These are phyloP conservation scores for grape (Vitis vinifera) DNA, from an alignment of 164 flowering plant genomes.

Conservation along the genomic window ASM3070453v1 NC_081812.1:12820501-12821000, in stretches of 20 bases:
- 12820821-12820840: slow-evolving; percentile 19
- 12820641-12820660: too few relatives aligned
- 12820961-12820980: not conserved
- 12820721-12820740: not conserved
- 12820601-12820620: too few relatives aligned
- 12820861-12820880: slow-evolving; percentile 30
- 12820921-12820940: slow-evolving; percentile 27
- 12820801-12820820: slow-evolving; percentile 31
- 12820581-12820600: too few relatives aligned
- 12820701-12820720: not conserved
- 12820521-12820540: too few relatives aligned
- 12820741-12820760: slow-evolving; percentile 29
- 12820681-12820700: too few relatives aligned
- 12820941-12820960: not conserved
- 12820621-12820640: too few relatives aligned
- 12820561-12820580: too few relatives aligned
- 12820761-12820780: slow-evolving; percentile 31
- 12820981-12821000: not conserved
- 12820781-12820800: slow-evolving; percentile 33
- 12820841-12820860: slow-evolving; percentile 32
- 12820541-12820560: too few relatives aligned
- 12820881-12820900: slow-evolving; percentile 28
- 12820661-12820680: too few relatives aligned
- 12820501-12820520: too few relatives aligned
- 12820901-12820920: slow-evolving; percentile 33